Base-by-base conservation (phyloP, 1,284 basidiomycete genomes). In the Moesziomyces sp. region DNA sequence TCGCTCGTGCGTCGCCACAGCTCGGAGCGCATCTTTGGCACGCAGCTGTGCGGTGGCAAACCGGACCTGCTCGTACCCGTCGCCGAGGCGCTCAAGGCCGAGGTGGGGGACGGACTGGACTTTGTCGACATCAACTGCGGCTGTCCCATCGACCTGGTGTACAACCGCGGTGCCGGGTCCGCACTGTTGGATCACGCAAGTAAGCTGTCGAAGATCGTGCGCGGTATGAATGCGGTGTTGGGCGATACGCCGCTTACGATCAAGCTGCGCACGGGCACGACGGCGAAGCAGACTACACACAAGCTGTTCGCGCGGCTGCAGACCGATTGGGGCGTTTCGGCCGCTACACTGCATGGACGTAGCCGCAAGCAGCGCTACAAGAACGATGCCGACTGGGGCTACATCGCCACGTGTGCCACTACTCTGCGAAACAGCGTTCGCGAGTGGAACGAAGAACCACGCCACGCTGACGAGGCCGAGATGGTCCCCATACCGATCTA, bases 61-160 rank as follows among this genome's bases (percentile, higher is more conserved):
- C 83, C 86, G 5, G 73, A 88, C 0, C 88, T 89, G 3, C 87
- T 96, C 40, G 91, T 94, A 0, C 90, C 93, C 0, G 90, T 91
- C 0, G 93, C 94, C 0, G 96, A 99, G 84, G 87, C 92, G 9
- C 87, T 98, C 21, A 90, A 88, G 1, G 89, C 88, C 64, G 91
- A 94, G 79, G 60, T 81, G 2, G 78, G 78, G 0, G 86, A 87
- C 11, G 88, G 89, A 23, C 85, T 96, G 28, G 93, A 97, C 82
- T 97, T 96, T 81, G 92, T 96, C 13, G 96, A 99, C 79, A 86
- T 98, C 76, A 99, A 99, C 83, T 93, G 93, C 84, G 96, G 96
- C 5, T 98, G 96, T 85, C 96, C 96, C 3, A 98, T 98, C 75
- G 96, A 99, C 85, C 87, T 99, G 48, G 92, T 99, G 1, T 98